Evolutionary conservation across 495 filamentous ascomycete species (phyloP), one percentile per base, ranked within the genome.

Genomic region (Tuber borchii): DNA sequence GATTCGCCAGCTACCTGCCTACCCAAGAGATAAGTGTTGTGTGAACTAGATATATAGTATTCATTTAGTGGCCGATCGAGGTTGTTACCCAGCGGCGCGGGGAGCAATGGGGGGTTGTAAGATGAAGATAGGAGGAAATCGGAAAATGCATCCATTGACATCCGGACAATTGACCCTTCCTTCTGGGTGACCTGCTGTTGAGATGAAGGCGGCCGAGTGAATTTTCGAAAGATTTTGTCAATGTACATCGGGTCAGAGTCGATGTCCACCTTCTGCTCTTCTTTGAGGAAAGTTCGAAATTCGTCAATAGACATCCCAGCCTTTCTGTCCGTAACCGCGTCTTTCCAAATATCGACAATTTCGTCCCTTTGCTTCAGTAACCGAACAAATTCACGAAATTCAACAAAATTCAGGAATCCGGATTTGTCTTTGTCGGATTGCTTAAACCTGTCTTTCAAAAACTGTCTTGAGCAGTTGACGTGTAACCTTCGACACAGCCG

Each of bases 41-140:
- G 95, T 26, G 95, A 97, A 86, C 94, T 97, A 6, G 95, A 97
- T 77, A 98, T 95, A 88, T 94, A 97, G 82, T 99, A 99, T 81
- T 99, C 95, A 83, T 97, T 97, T 82, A 99, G 84, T 0, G 95
- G 95, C 43, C 92, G 90, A 78, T 95, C 89, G 70, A 97, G 90
- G 26, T 86, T 74, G 31, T 79, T 70, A 2, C 69, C 46, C 44
- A 75, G 42, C 19, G 76, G 77, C 2, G 79, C 61, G 61, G 76
- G 74, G 61, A 83, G 75, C 71, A 83, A 77, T 71, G 82, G 82
- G 44, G 81, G 81, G 31, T 83, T 83, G 22, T 83, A 81, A 40
- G 79, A 79, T 34, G 72, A 65, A 34, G 95, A 98, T 39, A 90
- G 88, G 17, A 99, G 86, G 79, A 90, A 97, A 26, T 88, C 87